These are phyloP conservation scores for Hemerocallis citrina DNA, from an alignment of 106 monocot species.

Conservation along the genomic window DNA sequence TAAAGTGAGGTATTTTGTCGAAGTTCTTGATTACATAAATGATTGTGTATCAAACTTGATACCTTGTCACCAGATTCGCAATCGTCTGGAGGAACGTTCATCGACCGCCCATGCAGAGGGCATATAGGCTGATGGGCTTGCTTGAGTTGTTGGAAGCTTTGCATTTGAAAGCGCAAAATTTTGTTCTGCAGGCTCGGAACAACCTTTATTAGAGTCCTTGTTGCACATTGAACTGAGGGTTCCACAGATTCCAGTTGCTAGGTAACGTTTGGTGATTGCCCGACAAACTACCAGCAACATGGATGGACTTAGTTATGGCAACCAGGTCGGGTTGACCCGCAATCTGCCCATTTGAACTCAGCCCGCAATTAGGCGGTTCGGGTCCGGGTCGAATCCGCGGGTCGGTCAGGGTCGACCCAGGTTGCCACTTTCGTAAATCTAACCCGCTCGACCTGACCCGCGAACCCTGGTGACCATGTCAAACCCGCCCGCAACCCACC, in stretches of 20 bases:
- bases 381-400: too few species aligned
- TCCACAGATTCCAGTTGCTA: conserved; percentile 80
- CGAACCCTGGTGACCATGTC: too few species aligned
- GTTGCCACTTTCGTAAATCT: too few species aligned
- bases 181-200: conserved; percentile 21
- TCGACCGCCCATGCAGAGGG: conserved; percentile 72
- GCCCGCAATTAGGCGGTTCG: too few species aligned
- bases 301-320: conserved; percentile 69
- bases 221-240: conserved; percentile 24
- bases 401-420: too few species aligned
- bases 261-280: conserved; percentile 72
- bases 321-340: too few species aligned
- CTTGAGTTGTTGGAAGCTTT: conserved; percentile 7
- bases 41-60: too few species aligned
- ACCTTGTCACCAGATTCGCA: conserved; percentile 74
- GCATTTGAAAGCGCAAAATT: background rate
- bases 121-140: conserved; percentile 4
- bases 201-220: conserved; percentile 10
- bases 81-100: conserved; percentile 82
- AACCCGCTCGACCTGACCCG: too few species aligned
- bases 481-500: too few species aligned
- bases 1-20: background rate
- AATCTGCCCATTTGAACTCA: too few species aligned
- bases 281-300: conserved; percentile 54
- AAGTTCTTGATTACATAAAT: background rate